A percentile compares a stretch with the other conserved stretches of the same genome.
These are phyloP conservation scores for Dothideomycetes sp. DNA, from an alignment of 2,329 filamentous ascomycete species.

Conservation along the genomic window DNA sequence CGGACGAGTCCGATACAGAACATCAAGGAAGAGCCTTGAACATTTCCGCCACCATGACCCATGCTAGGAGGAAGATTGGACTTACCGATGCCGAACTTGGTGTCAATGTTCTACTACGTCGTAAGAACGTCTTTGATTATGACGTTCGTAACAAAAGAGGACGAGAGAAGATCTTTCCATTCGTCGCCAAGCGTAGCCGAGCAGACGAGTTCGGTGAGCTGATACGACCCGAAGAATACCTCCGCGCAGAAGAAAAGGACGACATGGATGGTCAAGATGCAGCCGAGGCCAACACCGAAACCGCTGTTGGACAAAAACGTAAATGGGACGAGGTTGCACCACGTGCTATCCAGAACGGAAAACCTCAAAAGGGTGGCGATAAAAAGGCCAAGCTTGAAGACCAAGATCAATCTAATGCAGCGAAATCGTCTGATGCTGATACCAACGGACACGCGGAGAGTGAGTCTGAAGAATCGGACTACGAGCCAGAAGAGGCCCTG, in stretches of 20 bases:
- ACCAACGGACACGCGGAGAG: conserved; percentile 23
- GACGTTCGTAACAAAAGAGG: conserved; percentile 87
- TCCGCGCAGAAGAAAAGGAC: conserved; percentile 85
- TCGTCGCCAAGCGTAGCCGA: conserved; percentile 68
- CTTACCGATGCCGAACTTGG: conserved; percentile 85
- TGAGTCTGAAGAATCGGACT: conserved; percentile 42
- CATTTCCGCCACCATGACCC: conserved; percentile 73
- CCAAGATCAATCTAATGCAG: conserved; percentile 22
- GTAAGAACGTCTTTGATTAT: conserved; percentile 86
- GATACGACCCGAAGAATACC: conserved; percentile 87
- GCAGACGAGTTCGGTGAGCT: conserved; percentile 89
- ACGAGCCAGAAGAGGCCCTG: conserved; percentile 42
- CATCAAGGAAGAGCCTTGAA: conserved; percentile 89
- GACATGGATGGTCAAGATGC: conserved; percentile 59
- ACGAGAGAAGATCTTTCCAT: conserved; percentile 83
- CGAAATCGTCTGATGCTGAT: conserved; percentile 13
- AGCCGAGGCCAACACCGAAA: conserved; percentile 39
- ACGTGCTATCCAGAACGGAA: conserved; percentile 7
- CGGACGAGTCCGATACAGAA: conserved; percentile 80
- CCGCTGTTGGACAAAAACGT: conserved; percentile 72
- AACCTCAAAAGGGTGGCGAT: conserved; percentile 22
- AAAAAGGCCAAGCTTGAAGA: conserved; percentile 31
- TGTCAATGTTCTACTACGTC: conserved; percentile 79
- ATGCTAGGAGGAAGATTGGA: conserved; percentile 77
- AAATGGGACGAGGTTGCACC: conserved; percentile 72